Conservation (phyloP, 306 rosid genomes). For the Vachellia pachyceras region DNA sequence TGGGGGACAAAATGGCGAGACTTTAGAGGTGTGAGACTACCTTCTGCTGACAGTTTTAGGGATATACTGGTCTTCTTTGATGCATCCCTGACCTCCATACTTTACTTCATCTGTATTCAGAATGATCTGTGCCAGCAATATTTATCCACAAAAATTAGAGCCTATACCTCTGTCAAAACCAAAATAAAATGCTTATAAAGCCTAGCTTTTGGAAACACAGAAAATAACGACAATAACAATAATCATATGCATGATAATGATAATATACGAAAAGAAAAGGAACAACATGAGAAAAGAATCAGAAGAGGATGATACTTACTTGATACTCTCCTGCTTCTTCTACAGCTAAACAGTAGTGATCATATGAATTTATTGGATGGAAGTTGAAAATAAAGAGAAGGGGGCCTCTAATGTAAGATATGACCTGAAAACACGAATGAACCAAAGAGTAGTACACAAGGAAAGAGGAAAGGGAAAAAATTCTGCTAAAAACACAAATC, state of each 20-base stretch:
- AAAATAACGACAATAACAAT: background rate
- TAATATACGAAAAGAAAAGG: background rate
- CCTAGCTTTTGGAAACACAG: background rate
- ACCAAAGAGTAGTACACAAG: constrained; percentile 3
- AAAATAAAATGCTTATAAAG: constrained; percentile 12
- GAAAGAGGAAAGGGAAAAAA: background rate
- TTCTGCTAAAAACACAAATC: background rate
- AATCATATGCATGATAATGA: background rate
- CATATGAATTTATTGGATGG: constrained; percentile 82
- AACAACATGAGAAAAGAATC: constrained; percentile 4
- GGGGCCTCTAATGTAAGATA: constrained; percentile 89
- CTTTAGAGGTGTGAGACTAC: constrained; percentile 37
- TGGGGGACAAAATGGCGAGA: background rate
- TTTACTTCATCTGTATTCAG: constrained; percentile 78
- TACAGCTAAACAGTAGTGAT: constrained; percentile 71
- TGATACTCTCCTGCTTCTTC: constrained; percentile 99
- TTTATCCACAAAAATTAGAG: constrained; percentile 34
- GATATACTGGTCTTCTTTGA: constrained; percentile 68
- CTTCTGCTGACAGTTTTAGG: constrained; percentile 70
- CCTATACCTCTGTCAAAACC: background rate
- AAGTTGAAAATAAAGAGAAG: constrained; percentile 83
- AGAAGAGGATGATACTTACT: constrained; percentile 50
- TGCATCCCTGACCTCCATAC: constrained; percentile 82
- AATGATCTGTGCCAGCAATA: constrained; percentile 59
- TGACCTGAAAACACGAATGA: constrained; percentile 62